A percentile compares a stretch with the other conserved stretches of the same genome.
These are phyloP conservation scores for Stagonosporopsis tanaceti DNA, from an alignment of 2,329 filamentous ascomycete genomes.

Conservation along the genomic window DNA sequence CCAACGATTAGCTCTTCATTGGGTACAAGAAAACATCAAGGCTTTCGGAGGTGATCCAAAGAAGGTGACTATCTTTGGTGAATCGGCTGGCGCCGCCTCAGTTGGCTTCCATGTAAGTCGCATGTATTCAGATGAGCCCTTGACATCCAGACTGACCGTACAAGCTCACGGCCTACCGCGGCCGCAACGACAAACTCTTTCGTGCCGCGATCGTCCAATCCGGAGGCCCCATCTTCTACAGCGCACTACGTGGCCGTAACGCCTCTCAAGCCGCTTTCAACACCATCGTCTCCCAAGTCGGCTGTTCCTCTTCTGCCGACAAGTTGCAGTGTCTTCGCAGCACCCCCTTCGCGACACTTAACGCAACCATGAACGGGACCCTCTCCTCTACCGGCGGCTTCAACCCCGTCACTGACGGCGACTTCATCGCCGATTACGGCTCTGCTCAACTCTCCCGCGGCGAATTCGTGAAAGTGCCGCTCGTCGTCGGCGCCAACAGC, in stretches of 20 bases:
- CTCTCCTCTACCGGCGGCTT: constrained; percentile 41
- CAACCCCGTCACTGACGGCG: constrained; percentile 60
- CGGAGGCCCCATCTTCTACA: constrained; percentile 45
- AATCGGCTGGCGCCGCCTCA: constrained; percentile 36
- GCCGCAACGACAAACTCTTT: constrained; percentile 58
- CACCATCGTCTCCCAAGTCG: constrained; percentile 31
- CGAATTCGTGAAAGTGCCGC: constrained; percentile 68
- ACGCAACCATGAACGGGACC: constrained; percentile 57
- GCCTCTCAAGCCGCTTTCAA: constrained; percentile 34
- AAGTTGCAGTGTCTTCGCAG: constrained; percentile 60
- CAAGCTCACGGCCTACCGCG: constrained; percentile 54
- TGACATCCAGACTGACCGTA: constrained; percentile 51
- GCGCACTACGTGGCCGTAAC: constrained; percentile 14
- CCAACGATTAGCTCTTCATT: constrained; percentile 61
- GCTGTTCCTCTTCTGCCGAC: constrained; percentile 24
- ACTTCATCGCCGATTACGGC: constrained; percentile 61
- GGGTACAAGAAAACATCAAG: constrained; percentile 59
- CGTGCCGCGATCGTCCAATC: constrained; percentile 54
- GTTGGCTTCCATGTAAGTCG: constrained; percentile 47
- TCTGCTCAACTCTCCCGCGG: constrained; percentile 63
- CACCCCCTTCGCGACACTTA: constrained; percentile 65
- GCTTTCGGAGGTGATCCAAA: constrained; percentile 57
- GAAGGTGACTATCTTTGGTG: constrained; percentile 57
- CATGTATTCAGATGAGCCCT: constrained; percentile 23
- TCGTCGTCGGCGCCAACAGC: constrained; percentile 67